phyloP scores from a whole-genome alignment of 768 basidiomycete species.

The Serendipita sp. region DNA sequence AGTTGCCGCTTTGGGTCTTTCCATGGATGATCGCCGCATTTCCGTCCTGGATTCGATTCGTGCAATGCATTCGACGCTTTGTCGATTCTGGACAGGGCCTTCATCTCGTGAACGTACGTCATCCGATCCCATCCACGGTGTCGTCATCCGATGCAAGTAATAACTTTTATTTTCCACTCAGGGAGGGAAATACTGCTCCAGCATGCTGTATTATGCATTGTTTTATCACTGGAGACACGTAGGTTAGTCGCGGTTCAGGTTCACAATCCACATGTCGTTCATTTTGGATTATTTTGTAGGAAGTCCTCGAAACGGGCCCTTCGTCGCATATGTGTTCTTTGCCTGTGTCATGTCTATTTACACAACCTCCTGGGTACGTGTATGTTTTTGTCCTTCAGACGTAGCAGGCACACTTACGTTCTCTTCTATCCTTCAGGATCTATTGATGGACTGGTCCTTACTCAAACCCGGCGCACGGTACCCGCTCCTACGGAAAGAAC shows the following conservation, averaged over 20 bases:
- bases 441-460: conserved; percentile 87
- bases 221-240: conserved; percentile 69
- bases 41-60: conserved; percentile 60
- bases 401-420: neutral
- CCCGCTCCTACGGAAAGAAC: conserved; percentile 52
- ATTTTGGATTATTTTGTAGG: conserved; percentile 18
- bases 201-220: conserved; percentile 46
- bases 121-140: no score
- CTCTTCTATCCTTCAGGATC: conserved; percentile 34
- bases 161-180: no score
- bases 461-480: conserved; percentile 40
- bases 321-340: conserved; percentile 54
- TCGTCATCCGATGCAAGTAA: no score
- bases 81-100: conserved; percentile 54
- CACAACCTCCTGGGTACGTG: conserved; percentile 58
- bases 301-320: conserved; percentile 29
- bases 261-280: no score
- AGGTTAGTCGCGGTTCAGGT: conserved; percentile 25
- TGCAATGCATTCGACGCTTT: conserved; percentile 82
- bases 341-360: conserved; percentile 53
- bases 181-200: conserved; percentile 73
- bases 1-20: conserved; percentile 43
- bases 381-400: neutral
- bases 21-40: conserved; percentile 43
- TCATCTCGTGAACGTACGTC: conserved; percentile 74